Base-by-base conservation (phyloP, 2,329 filamentous ascomycete genomes). In the Exophiala sp. region DNA sequence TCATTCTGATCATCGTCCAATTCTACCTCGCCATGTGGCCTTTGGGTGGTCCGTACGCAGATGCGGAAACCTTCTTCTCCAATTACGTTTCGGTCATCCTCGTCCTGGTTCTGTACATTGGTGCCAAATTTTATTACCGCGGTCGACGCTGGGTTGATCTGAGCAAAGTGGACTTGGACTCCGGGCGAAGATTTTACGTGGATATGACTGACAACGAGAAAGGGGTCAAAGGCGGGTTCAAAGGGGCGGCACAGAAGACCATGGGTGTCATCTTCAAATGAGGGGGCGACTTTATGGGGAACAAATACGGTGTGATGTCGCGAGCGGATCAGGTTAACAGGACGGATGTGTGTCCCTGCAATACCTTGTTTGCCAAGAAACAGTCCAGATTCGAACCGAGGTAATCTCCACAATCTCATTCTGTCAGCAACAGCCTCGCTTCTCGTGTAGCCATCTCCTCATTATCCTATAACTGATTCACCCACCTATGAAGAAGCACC, bases 11-110 rank as follows among this genome's bases (percentile, higher is more conserved):
- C 51, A 63, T 73, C 34, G 66, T 70, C 2, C 67, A 75, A 48
- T 75, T 76, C 57, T 76, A 76, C 53, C 67, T 76, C 1, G 63
- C 68, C 2, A 62, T 75, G 2, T 75, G 69, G 66, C 73, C 74
- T 0, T 62, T 76, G 2, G 62, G 57, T 1, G 63, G 59, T 0
- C 24, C 24, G 10, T 39, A 50, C 1, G 55, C 65, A 1, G 64
- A 58, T 7, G 72, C 69, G 0, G 60, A 66, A 53, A 63, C 57
- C 41, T 76, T 76, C 66, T 76, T 76, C 55, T 66, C 72, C 1
- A 74, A 66, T 47, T 76, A 72, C 47, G 62, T 75, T 14, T 72
- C 68, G 1, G 66, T 74, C 10, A 62, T 72, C 1, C 64, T 69
- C 0, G 68, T 74, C 30, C 10, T 75, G 1, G 60, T 70, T 1